Evolutionary conservation across 1,284 basidiomycete genomes (phyloP), one percentile per base, ranked within the genome.

Genomic region (Leccinum solheimii): DNA sequence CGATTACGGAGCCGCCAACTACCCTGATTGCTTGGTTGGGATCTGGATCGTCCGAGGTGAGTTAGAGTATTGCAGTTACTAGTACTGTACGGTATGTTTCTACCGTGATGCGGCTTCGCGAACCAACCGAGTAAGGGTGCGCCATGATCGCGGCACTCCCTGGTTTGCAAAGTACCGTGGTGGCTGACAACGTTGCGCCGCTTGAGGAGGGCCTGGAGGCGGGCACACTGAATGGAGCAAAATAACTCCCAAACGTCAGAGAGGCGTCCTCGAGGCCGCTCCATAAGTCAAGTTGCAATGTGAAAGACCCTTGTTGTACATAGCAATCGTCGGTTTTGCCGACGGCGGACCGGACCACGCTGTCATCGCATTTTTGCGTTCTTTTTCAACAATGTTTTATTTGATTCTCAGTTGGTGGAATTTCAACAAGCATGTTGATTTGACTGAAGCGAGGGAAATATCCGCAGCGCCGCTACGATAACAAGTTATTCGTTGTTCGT

Each of bases 211-310:
- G 21, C 16, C 49, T 45, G 11, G 43, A 45, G 43, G 43, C 43
- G 19, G 43, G 43, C 43, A 19, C 43, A 21, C 43, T 21, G 43
- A 64, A 73, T 59, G 48, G 63, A 62, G 64, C 19, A 65, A 36
- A 26, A 53, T 16, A 16, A 58, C 34, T 56, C 71, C 64, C 63
- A 63, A 51, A 19, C 30, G 23, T 58, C 63, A 52, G 60, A 61
- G 70, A 65, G 70, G 71, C n/a, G 1, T 50, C 70, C 72, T 63
- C 61, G 69, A 73, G 72, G 71, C 60, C 56, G 50, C 45, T 21
- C 11, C n/a, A 36, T 52, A 30, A 8, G 50, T 36, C 14, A 38
- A 38, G 14, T 38, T 43, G 56, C 58, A 64, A 57, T 59, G 62
- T 60, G 38, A 50, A 32, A 13, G 59, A 8, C 61, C 62, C 52